Conservation (phyloP, 176 grass and related monocot species). For the Luzula sylvatica region DNA sequence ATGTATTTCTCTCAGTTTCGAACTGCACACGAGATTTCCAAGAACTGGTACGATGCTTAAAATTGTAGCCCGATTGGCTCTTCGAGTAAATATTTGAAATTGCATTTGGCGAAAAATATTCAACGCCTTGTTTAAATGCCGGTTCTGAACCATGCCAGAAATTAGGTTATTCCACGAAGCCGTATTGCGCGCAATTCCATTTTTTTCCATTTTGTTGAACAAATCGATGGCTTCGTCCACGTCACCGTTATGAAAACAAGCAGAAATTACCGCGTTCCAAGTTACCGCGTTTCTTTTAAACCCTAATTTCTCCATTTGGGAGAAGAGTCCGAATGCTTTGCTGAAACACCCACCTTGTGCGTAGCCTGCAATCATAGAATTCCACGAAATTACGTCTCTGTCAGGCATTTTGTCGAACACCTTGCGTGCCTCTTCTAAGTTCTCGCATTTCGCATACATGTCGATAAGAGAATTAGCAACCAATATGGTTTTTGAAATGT, state of each 20-base stretch:
- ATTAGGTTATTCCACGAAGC: constrained; percentile 36
- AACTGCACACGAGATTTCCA: constrained; percentile 17
- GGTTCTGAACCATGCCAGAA: constrained; percentile 25
- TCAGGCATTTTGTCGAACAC: constrained; percentile 25
- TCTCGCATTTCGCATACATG: constrained; percentile 32
- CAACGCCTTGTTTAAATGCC: constrained; percentile 21
- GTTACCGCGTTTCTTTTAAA: constrained; percentile 27
- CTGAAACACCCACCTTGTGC: constrained; percentile 25
- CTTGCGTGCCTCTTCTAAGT: constrained; percentile 23
- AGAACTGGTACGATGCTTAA: constrained; percentile 31
- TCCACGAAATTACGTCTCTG: constrained; percentile 37
- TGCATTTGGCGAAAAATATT: constrained; percentile 29
- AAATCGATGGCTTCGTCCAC: constrained; percentile 28
- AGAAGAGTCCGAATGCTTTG: constrained; percentile 37
- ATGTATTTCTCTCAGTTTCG: constrained; percentile 30
- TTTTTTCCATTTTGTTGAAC: constrained; percentile 25
- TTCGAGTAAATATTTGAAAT: not conserved
- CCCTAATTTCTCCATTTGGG: constrained; percentile 24
- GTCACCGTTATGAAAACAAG: constrained; percentile 28
- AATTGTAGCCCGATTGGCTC: constrained; percentile 18
- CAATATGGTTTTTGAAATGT: constrained; percentile 9
- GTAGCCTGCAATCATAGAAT: constrained; percentile 36
- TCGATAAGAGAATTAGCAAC: constrained; percentile 29
- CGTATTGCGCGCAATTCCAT: constrained; percentile 15
- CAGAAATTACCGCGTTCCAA: constrained; percentile 37